Evolutionary conservation across 2,329 filamentous ascomycete species (phyloP), one percentile per base, ranked within the genome.

Genomic region (Ophidiomyces ophidiicola): DNA sequence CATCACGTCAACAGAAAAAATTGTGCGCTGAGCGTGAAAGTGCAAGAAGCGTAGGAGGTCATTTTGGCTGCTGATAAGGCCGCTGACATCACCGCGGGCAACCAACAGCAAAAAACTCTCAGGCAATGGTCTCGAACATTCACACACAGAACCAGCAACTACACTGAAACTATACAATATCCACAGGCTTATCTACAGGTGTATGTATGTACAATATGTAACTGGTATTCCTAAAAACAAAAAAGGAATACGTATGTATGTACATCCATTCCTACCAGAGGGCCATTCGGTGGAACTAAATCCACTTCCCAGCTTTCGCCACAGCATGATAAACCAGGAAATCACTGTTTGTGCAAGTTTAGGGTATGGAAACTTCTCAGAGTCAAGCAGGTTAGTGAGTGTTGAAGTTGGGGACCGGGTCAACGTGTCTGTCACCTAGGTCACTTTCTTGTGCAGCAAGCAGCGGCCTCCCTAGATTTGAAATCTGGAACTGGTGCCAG

Each of bases 401-500:
- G 31, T 23, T 23, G 21, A 15, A 6, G 11, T 25, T 36, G 4
- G 19, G 21, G n/a, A 26, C 24, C 23, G 36, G 7, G 23, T 38
- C 34, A 24, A 21, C 37, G 8, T 32, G 36, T 11, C 17, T 31
- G n/a, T 35, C 21, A 12, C 17, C 30, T 14, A 32, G 21, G 17
- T 35, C 29, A 17, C 11, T 36, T 10, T 43, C 44, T 36, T 39
- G 40, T 36, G 26, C 21, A 12, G 26, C 39, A 7, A 35, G 36
- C 10, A 19, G 18, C 5, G 36, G 44, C 21, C 15, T 37, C 17
- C 42, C 39, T 2, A 33, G 12, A 25, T 41, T 33, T 6, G 37
- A 33, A 21, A 36, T 35, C 20, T 48, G 46, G 26, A 46, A 44
- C 30, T 46, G 44, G 17, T 48, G 44, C 46, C 46, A 48, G n/a